Conservation (phyloP, 257 asterid genomes). For the Orobanche coerulescens region DNA sequence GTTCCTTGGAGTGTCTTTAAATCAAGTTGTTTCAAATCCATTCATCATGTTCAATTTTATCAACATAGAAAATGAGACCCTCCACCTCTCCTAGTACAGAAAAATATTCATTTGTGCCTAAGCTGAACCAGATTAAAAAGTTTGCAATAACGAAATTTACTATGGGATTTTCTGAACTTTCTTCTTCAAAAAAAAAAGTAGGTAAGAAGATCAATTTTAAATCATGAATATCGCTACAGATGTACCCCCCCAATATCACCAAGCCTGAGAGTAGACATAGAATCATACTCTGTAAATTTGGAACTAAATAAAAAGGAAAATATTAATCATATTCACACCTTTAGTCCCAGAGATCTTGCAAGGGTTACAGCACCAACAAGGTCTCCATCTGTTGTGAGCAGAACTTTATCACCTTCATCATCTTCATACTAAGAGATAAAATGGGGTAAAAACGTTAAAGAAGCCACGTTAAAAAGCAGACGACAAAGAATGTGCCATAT, state of each 20-base stretch:
- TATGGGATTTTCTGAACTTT: not conserved
- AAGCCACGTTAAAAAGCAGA: slow-evolving; percentile 1
- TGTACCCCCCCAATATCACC: not conserved
- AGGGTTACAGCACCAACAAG: slow-evolving; percentile 71
- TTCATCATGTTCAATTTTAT: not conserved
- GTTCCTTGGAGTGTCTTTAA: not conserved
- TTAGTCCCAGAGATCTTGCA: slow-evolving; percentile 57
- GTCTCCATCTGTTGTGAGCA: slow-evolving; percentile 73
- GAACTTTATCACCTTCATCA: slow-evolving; percentile 90
- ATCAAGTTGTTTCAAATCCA: slow-evolving; percentile 1
- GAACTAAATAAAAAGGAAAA: slow-evolving; percentile 8
- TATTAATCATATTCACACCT: slow-evolving; percentile 42
- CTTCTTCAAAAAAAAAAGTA: not conserved
- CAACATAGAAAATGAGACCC: not conserved
- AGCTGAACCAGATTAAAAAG: too few species aligned
- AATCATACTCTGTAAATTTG: not conserved
- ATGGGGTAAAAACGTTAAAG: slow-evolving; percentile 11
- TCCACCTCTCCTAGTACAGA: not conserved
- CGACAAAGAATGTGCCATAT: not conserved
- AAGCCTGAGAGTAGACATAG: not conserved
- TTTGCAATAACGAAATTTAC: too few species aligned
- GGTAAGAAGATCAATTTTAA: not conserved
- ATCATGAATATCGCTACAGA: slow-evolving; percentile 4
- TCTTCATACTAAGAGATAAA: slow-evolving; percentile 64
- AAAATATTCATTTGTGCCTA: too few species aligned